These are phyloP conservation scores for Podospora tetraspora DNA, from an alignment of 495 filamentous ascomycete genomes.

Conservation along the genomic window DNA sequence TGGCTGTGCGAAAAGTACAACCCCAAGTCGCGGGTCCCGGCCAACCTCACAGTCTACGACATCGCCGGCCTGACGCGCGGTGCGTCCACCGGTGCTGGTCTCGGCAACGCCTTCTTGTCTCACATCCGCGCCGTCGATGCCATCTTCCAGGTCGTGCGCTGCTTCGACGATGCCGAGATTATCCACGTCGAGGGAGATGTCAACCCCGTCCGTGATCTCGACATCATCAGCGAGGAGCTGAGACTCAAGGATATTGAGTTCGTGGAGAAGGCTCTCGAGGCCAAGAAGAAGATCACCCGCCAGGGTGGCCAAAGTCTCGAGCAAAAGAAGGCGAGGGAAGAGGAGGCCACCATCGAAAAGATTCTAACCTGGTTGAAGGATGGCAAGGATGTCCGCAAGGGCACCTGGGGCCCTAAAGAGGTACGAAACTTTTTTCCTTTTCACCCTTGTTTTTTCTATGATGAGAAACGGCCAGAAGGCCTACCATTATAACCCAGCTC, in stretches of 20 bases:
- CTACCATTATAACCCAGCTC: constrained; percentile 99
- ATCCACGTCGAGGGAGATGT: constrained; percentile 99
- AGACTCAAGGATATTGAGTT: constrained; percentile 99
- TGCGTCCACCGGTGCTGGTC: constrained; percentile 93
- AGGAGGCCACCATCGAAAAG: constrained; percentile 87
- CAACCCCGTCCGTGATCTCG: constrained; percentile 85
- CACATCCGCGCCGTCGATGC: constrained; percentile 99
- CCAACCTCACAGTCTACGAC: constrained; percentile 98
- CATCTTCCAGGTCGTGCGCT: constrained; percentile 98
- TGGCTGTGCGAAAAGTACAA: constrained; percentile 95
- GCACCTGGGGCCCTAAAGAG: constrained; percentile 90
- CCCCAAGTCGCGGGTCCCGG: constrained; percentile 91
- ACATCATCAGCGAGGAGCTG: constrained; percentile 95
- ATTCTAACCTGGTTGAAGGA: constrained; percentile 73
- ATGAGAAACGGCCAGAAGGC: constrained; percentile 97
- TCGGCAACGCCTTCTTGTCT: constrained; percentile 96
- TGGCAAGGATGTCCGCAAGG: constrained; percentile 89
- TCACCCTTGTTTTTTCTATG: constrained; percentile 49
- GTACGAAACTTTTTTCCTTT: constrained; percentile 52
- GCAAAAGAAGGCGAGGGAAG: constrained; percentile 96
- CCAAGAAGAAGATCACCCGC: constrained; percentile 83
- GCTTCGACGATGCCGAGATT: constrained; percentile 99
- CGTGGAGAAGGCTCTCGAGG: constrained; percentile 88
- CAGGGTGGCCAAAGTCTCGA: constrained; percentile 93
- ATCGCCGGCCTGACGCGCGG: constrained; percentile 96